These are phyloP conservation scores for Ascocoryne sarcoides DNA, from an alignment of 2,329 filamentous ascomycete species.

Conservation along the genomic window DNA sequence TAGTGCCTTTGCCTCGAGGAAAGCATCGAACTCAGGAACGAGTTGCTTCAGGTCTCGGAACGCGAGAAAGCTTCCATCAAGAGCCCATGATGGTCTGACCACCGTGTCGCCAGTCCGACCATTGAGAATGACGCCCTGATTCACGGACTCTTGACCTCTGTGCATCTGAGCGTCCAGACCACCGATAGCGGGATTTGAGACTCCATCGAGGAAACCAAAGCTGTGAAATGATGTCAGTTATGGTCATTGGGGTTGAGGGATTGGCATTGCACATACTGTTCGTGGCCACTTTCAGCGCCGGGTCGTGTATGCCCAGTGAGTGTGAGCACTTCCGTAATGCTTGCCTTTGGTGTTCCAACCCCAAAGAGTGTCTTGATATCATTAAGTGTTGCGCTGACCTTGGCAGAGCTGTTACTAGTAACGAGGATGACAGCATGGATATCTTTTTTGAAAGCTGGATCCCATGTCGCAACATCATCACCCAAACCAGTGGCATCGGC, in stretches of 20 bases:
- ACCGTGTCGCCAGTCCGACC: constrained; percentile 30
- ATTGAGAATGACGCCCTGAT: constrained; percentile 31
- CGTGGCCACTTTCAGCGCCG: constrained; percentile 29
- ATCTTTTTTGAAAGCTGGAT: constrained; percentile 27
- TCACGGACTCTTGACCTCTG: constrained; percentile 24
- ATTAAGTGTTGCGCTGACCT: constrained; percentile 24
- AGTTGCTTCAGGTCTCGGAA: constrained; percentile 37
- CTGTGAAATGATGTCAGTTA: constrained; percentile 14
- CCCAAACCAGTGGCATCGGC: neutral
- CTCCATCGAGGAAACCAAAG: constrained; percentile 36
- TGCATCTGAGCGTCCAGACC: constrained; percentile 28
- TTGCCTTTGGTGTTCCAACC: constrained; percentile 5
- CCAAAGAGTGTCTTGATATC: constrained; percentile 28
- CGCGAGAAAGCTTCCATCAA: constrained; percentile 36
- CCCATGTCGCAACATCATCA: constrained; percentile 20
- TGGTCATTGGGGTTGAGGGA: too few species aligned
- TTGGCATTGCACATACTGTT: constrained; percentile 33
- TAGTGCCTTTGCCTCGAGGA: constrained; percentile 28
- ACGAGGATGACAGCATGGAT: constrained; percentile 32
- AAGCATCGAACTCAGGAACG: constrained; percentile 36
- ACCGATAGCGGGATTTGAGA: constrained; percentile 34
- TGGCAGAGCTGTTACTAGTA: constrained; percentile 25
- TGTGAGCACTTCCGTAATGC: constrained; percentile 26
- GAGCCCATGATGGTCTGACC: constrained; percentile 31
- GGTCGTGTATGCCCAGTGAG: constrained; percentile 30